Percentiles rank a stretch among this genome's conserved stretches.
Evolutionary conservation across 805 yeast genomes (phyloP).

Genomic region (Kuraishia piskuri): DNA sequence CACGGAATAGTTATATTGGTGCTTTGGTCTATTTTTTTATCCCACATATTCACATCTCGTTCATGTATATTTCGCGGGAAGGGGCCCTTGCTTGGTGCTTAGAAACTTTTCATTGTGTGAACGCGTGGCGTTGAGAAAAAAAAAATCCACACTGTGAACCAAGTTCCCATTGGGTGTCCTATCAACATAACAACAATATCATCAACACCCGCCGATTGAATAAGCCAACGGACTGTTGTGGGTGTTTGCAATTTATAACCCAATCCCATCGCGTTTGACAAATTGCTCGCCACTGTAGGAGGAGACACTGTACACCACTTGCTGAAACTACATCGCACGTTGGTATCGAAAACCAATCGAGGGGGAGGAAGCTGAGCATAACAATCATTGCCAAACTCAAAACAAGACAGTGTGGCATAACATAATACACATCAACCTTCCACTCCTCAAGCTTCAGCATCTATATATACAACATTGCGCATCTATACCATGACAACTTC

Average conservation of each 20-base stretch:
- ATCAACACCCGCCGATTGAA: background rate
- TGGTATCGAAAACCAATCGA: too few relatives aligned
- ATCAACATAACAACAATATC: background rate
- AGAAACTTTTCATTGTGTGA: background rate
- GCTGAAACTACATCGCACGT: too few relatives aligned
- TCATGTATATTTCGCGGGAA: background rate
- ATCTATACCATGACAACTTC: background rate
- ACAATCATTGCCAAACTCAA: background rate
- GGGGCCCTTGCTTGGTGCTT: background rate
- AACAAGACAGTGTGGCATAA: too few relatives aligned
- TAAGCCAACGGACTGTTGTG: too few relatives aligned
- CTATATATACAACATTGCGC: background rate
- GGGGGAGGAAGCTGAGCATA: background rate
- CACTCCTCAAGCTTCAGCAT: background rate
- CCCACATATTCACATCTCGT: background rate
- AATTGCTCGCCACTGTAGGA: background rate
- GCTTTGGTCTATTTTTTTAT: background rate
- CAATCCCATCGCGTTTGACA: background rate
- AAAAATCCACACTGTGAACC: background rate
- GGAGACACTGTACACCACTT: background rate
- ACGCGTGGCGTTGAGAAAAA: background rate
- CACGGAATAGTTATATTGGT: constrained; percentile 5
- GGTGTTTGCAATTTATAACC: background rate
- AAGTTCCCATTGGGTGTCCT: background rate
- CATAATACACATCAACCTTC: too few relatives aligned